Base-by-base conservation (phyloP, 257 asterid species). In the Verbena officinalis region DNA sequence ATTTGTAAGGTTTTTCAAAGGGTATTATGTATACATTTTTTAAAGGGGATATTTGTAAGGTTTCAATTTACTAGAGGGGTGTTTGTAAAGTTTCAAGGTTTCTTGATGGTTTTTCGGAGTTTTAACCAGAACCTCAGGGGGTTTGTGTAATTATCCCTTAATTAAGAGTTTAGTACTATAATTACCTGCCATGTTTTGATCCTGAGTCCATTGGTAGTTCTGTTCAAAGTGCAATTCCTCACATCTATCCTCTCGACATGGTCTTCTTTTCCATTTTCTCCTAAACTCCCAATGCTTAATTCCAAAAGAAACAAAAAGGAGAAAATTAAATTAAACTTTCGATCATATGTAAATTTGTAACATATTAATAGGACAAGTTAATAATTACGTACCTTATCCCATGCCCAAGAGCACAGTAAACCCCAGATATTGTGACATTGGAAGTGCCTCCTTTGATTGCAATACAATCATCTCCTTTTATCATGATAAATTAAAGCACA, bases 151-250 rank as follows among this genome's bases (percentile, higher is more conserved):
- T n/a, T n/a, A n/a, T n/a, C n/a, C n/a, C n/a, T n/a, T n/a, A n/a
- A n/a, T n/a, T n/a, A n/a, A n/a, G n/a, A n/a, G n/a, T n/a, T n/a
- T n/a, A n/a, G n/a, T n/a, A n/a, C n/a, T n/a, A n/a, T n/a, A n/a
- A n/a, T 64, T 68, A 83, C 89, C 82, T 83, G 89, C 84, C 84
- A 80, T 67, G 89, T 77, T 64, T 83, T 83, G 79, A 80, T 83
- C 69, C 89, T 73, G 27, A 78, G 65, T 21, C 84, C 89, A 53
- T 77, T 80, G 14, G 52, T 17, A 43, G 85, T 76, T 74, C 75
- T 34, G 8, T 8, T 73, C 11, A 83, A 58, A n/a, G 65, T 77
- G 68, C 84, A 75, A 59, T 77, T 69, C 12, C 51, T 40, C 61
- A 83, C 52, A 36, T 19, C 23, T 45, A 83, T 55, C 6, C 64